Conservation (phyloP, 2,329 filamentous ascomycete genomes). For the Fusarium brevicatenulatum region DNA sequence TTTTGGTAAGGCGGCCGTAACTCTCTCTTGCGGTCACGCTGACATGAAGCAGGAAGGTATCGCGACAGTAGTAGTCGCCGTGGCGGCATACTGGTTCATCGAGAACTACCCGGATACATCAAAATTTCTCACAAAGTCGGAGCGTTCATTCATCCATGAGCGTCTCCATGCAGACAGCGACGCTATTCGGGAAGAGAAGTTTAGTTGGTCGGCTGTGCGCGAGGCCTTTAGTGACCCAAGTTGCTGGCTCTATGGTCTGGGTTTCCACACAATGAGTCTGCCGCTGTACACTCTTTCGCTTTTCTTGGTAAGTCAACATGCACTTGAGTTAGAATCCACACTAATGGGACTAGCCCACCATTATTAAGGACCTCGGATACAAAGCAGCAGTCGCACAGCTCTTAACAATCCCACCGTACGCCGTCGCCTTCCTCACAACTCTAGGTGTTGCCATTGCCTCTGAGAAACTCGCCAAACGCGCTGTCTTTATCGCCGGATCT, state of each 20-base stretch:
- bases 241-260: slow-evolving; percentile 77
- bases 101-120: slow-evolving; percentile 72
- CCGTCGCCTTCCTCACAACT: slow-evolving; percentile 69
- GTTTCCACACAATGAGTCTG: slow-evolving; percentile 78
- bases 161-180: slow-evolving; percentile 76
- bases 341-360: slow-evolving; percentile 53
- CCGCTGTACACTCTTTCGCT: slow-evolving; percentile 66
- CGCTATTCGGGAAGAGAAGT: slow-evolving; percentile 73
- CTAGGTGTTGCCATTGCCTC: slow-evolving; percentile 68
- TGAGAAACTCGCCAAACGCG: slow-evolving; percentile 66
- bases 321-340: fast-evolving
- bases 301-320: slow-evolving; percentile 56
- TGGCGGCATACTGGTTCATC: slow-evolving; percentile 68
- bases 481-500: slow-evolving; percentile 71
- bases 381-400: slow-evolving; percentile 64
- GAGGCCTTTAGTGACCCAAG: slow-evolving; percentile 74
- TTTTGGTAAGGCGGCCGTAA: slow-evolving; percentile 54
- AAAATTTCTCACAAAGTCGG: slow-evolving; percentile 63
- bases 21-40: background rate
- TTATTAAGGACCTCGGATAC: slow-evolving; percentile 65
- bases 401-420: slow-evolving; percentile 72
- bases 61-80: slow-evolving; percentile 62
- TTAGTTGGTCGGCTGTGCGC: slow-evolving; percentile 73
- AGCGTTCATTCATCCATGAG: slow-evolving; percentile 67
- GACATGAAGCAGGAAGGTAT: slow-evolving; percentile 59